These are phyloP conservation scores for Albatrellus ellisii DNA, from an alignment of 768 basidiomycete genomes.

Conservation along the genomic window DNA sequence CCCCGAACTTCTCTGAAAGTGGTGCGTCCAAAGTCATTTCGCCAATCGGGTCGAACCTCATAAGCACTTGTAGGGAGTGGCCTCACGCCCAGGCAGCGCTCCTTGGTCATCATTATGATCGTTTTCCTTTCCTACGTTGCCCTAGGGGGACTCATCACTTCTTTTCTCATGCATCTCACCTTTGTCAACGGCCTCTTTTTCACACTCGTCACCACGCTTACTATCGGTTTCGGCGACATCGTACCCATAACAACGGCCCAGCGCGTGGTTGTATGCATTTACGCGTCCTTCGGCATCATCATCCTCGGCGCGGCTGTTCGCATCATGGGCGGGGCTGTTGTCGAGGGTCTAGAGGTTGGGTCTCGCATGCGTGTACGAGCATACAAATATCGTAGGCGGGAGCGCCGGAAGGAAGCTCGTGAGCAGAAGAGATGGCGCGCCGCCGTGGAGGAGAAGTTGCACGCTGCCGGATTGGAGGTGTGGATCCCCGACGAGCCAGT, in stretches of 20 bases:
- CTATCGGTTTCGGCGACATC: slow-evolving; percentile 64
- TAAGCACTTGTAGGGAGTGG: slow-evolving; percentile 46
- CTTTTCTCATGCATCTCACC: slow-evolving; percentile 35
- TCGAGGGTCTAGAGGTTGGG: slow-evolving; percentile 59
- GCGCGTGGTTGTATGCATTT: slow-evolving; percentile 47
- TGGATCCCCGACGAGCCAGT: slow-evolving; percentile 32
- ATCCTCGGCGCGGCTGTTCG: slow-evolving; percentile 30
- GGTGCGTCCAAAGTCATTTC: slow-evolving; percentile 26
- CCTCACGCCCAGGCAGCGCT: slow-evolving; percentile 66
- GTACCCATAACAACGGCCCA: slow-evolving; percentile 34
- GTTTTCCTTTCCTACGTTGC: slow-evolving; percentile 61
- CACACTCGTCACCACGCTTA: slow-evolving; percentile 60
- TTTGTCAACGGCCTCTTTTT: slow-evolving; percentile 76
- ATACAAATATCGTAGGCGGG: slow-evolving; percentile 33
- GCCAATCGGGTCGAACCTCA: neutral
- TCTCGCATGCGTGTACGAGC: slow-evolving; percentile 41
- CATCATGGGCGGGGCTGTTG: slow-evolving; percentile 39
- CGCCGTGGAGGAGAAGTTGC: slow-evolving; percentile 53
- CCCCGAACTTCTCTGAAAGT: slow-evolving; percentile 46
- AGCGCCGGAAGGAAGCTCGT: slow-evolving; percentile 27
- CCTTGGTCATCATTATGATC: slow-evolving; percentile 70
- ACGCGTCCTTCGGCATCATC: slow-evolving; percentile 46
- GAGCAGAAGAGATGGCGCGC: slow-evolving; percentile 42
- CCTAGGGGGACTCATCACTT: slow-evolving; percentile 50
- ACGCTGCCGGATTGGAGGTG: slow-evolving; percentile 30